Conservation (phyloP, 2,329 filamentous ascomycete genomes). For the Claviceps fusiformis region DNA sequence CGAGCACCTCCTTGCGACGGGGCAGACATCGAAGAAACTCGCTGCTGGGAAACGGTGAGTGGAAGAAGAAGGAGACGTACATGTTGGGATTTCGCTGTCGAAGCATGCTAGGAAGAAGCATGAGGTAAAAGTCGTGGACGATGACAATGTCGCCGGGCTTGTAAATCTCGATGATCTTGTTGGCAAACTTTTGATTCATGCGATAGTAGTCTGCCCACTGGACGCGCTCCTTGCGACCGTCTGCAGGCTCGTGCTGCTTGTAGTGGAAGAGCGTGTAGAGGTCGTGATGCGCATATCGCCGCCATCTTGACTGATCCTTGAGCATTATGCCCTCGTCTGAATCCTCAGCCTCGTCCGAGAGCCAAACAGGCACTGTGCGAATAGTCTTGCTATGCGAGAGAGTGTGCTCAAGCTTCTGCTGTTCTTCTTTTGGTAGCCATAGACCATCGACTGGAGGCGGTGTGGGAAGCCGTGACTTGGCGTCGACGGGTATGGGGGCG, state of each 20-base stretch:
- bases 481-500: conserved; percentile 64
- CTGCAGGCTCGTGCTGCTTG: conserved; percentile 81
- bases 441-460: conserved; percentile 54
- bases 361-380: conserved; percentile 77
- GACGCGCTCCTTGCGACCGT: conserved; percentile 66
- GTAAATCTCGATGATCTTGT: conserved; percentile 77
- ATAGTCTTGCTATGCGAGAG: conserved; percentile 61
- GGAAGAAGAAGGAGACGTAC: conserved; percentile 89
- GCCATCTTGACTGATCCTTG: conserved; percentile 76
- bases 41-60: conserved; percentile 89
- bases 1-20: conserved; percentile 76
- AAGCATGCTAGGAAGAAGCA: conserved; percentile 78
- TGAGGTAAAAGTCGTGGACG: conserved; percentile 87
- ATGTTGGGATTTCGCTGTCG: conserved; percentile 76
- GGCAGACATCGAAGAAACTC: conserved; percentile 87
- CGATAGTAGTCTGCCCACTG: conserved; percentile 89
- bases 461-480: conserved; percentile 37
- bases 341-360: conserved; percentile 62
- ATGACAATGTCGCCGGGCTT: conserved; percentile 86
- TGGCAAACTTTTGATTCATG: conserved; percentile 85
- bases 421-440: conserved; percentile 56
- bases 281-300: conserved; percentile 80
- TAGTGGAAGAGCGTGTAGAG: conserved; percentile 92
- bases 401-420: conserved; percentile 59
- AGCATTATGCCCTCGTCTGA: conserved; percentile 55